Conservation (phyloP, 352 stramenopile species). For the Globisporangium okanoganense region DNA sequence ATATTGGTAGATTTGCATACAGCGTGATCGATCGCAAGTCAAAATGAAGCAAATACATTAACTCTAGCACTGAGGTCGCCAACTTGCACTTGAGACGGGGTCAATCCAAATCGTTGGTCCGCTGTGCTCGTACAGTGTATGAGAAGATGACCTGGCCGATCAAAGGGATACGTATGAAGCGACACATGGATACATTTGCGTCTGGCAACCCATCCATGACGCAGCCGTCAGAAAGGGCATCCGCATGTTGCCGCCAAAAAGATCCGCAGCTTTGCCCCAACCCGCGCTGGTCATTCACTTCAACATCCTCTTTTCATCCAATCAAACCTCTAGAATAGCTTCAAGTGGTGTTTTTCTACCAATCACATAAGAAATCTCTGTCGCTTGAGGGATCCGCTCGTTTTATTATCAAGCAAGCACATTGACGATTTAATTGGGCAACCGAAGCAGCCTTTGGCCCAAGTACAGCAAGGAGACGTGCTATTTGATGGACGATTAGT, state of each 20-base stretch:
- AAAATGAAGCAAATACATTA: too few relatives aligned
- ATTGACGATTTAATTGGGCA: too few relatives aligned
- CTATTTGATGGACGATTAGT: not conserved
- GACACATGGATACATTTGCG: slow-evolving; percentile 1
- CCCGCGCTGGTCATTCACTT: slow-evolving; percentile 4
- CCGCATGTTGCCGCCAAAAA: slow-evolving; percentile 5
- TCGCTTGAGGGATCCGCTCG: too few relatives aligned
- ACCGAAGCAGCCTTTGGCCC: too few relatives aligned
- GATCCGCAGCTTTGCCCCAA: slow-evolving; percentile 1
- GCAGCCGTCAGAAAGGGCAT: slow-evolving; percentile 12
- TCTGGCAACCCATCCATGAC: not conserved
- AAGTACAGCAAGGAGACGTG: not conserved
- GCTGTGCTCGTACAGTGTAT: too few relatives aligned
- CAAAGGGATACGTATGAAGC: not conserved
- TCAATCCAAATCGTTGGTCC: too few relatives aligned
- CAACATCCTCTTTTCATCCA: slow-evolving; percentile 3
- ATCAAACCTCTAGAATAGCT: not conserved
- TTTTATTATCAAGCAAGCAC: too few relatives aligned
- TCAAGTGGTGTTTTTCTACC: slow-evolving; percentile 1
- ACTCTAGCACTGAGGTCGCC: too few relatives aligned
- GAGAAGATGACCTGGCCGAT: too few relatives aligned
- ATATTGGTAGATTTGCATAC: too few relatives aligned
- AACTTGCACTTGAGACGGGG: too few relatives aligned
- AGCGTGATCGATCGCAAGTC: too few relatives aligned
- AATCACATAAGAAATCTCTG: not conserved